phyloP scores from a whole-genome alignment of 2,329 filamentous ascomycete genomes.

The Whalleya microplaca region DNA sequence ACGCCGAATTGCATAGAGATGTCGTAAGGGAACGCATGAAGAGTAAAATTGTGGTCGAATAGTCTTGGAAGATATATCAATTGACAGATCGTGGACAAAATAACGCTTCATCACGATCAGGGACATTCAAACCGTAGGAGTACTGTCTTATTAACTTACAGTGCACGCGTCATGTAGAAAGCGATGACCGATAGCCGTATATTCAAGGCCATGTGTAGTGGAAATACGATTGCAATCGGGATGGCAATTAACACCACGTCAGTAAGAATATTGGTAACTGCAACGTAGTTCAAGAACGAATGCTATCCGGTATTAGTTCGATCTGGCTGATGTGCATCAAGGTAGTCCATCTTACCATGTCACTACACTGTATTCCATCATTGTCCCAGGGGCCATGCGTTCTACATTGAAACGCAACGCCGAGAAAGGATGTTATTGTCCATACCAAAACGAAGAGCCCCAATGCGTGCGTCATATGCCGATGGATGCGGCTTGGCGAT shows the following conservation, averaged over 20 bases:
- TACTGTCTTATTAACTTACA: constrained; percentile 10
- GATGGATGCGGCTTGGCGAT: constrained; percentile 4
- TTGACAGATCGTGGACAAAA: constrained; percentile 21
- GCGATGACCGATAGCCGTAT: constrained; percentile 17
- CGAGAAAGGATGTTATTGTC: constrained; percentile 1
- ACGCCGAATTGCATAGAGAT: constrained; percentile 22
- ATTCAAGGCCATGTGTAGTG: constrained; percentile 16
- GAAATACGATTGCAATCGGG: constrained; percentile 19
- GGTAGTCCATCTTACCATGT: background rate
- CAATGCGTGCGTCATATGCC: background rate
- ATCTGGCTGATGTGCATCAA: background rate
- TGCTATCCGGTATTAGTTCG: constrained; percentile 3
- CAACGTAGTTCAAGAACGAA: constrained; percentile 21
- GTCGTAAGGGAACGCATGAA: constrained; percentile 22
- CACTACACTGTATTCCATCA: background rate
- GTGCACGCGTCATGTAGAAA: constrained; percentile 23
- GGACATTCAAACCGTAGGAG: background rate
- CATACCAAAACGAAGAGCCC: constrained; percentile 1
- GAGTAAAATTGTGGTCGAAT: constrained; percentile 17
- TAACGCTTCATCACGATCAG: constrained; percentile 18
- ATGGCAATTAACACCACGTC: constrained; percentile 21
- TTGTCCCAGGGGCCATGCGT: constrained; percentile 6
- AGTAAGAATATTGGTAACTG: constrained; percentile 23
- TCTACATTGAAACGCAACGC: constrained; percentile 11
- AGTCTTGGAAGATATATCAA: constrained; percentile 22